A percentile compares a stretch with the other conserved stretches of the same genome.
Conservation (phyloP, 2,329 filamentous ascomycete species). For the Eutypella sp. region DNA sequence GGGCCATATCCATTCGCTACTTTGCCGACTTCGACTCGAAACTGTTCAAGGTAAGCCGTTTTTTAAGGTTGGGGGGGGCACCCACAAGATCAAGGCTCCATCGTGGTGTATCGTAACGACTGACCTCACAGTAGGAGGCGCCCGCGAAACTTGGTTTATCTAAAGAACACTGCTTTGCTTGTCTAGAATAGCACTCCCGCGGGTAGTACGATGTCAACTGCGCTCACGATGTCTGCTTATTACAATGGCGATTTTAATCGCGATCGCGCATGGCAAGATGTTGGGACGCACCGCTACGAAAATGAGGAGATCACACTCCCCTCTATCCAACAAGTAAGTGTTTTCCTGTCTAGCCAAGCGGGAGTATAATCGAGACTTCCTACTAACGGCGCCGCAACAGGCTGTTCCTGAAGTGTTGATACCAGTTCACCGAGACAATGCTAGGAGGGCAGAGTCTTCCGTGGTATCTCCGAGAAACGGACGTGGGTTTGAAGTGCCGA, state of each 20-base stretch:
- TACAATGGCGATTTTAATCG: constrained; percentile 36
- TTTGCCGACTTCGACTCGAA: too few species aligned
- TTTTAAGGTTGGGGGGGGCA: too few species aligned
- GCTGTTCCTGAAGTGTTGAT: constrained; percentile 42
- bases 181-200: constrained; percentile 1
- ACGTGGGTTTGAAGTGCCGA: constrained; percentile 22
- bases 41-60: too few species aligned
- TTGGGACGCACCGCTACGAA: constrained; percentile 32
- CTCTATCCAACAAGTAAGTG: constrained; percentile 47
- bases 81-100: too few species aligned
- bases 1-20: too few species aligned
- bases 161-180: too few species aligned
- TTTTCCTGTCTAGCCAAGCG: background rate
- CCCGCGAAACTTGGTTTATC: too few species aligned
- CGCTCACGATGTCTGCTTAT: constrained; percentile 42
- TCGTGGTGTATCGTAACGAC: too few species aligned
- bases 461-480: constrained; percentile 30
- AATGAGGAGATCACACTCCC: constrained; percentile 41
- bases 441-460: constrained; percentile 27
- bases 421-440: constrained; percentile 27
- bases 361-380: too few species aligned
- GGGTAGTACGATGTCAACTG: constrained; percentile 41
- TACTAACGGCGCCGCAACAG: constrained; percentile 24
- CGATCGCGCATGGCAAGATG: constrained; percentile 35
- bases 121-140: too few species aligned